Evolutionary conservation across 805 yeast species (phyloP).

Genomic region (Candida boidinii): DNA sequence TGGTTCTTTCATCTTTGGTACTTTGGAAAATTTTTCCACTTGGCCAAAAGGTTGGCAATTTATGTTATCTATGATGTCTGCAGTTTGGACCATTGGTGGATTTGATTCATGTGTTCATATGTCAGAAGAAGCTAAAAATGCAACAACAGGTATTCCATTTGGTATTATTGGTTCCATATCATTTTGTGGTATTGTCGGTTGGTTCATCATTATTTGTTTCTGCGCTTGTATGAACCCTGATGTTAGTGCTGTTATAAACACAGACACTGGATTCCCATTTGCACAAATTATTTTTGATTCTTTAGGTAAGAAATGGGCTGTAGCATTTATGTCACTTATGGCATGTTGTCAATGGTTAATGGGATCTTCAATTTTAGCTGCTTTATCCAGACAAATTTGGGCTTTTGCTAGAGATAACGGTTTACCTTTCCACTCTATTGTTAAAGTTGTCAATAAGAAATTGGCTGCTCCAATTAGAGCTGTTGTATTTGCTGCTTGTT

Average conservation of each 20-base stretch:
- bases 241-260: conserved; percentile 30
- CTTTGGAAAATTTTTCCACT: conserved; percentile 38
- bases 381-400: conserved; percentile 64
- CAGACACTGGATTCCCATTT: conserved; percentile 51
- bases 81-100: conserved; percentile 69
- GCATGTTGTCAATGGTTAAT: conserved; percentile 55
- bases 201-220: conserved; percentile 41
- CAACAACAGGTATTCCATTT: conserved; percentile 53
- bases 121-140: conserved; percentile 62
- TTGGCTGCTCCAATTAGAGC: conserved; percentile 56
- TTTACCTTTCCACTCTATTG: conserved; percentile 48
- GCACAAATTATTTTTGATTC: conserved; percentile 59
- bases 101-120: conserved; percentile 68
- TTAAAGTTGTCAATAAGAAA: conserved; percentile 48
- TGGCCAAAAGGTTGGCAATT: conserved; percentile 58
- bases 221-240: conserved; percentile 46
- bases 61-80: conserved; percentile 42
- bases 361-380: conserved; percentile 56
- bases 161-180: conserved; percentile 54
- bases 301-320: conserved; percentile 56
- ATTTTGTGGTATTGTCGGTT: conserved; percentile 54
- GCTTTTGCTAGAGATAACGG: conserved; percentile 76
- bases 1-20: conserved; percentile 48
- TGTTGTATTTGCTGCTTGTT: conserved; percentile 26
- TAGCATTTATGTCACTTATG: conserved; percentile 52